A percentile compares a stretch with the other conserved stretches of the same genome.
phyloP scores from a whole-genome alignment of 768 basidiomycete species.

The Rhizopogon salebrosus region DNA sequence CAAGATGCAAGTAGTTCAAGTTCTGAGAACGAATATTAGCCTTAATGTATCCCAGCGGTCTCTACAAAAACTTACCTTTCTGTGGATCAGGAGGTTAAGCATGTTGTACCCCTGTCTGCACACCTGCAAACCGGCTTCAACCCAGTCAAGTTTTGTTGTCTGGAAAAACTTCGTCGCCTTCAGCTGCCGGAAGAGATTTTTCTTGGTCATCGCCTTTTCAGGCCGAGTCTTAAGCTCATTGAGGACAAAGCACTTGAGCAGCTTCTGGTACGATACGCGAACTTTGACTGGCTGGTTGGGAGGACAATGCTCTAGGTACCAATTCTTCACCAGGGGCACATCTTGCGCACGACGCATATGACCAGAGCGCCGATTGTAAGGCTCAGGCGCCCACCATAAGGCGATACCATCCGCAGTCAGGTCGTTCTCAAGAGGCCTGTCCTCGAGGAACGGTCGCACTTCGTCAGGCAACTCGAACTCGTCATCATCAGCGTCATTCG shows the following conservation, averaged over 20 bases:
- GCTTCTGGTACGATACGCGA: constrained; percentile 97
- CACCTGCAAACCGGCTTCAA: constrained; percentile 97
- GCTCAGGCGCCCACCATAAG: constrained; percentile 97
- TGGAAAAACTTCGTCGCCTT: constrained; percentile 99
- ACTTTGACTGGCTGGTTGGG: constrained; percentile 96
- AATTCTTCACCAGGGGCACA: constrained; percentile 92
- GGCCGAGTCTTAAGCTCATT: constrained; percentile 87
- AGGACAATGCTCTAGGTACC: constrained; percentile 98
- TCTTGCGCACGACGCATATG: constrained; percentile 94
- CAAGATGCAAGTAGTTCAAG: constrained; percentile 88
- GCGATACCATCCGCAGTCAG: constrained; percentile 95
- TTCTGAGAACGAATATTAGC: constrained; percentile 42
- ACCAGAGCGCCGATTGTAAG: constrained; percentile 89
- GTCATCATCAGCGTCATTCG: constrained; percentile 79
- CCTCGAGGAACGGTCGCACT: constrained; percentile 74
- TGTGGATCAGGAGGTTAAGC: constrained; percentile 97
- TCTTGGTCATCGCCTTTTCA: constrained; percentile 97
- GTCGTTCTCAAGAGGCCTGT: constrained; percentile 80
- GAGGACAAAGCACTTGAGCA: constrained; percentile 91
- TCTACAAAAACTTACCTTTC: constrained; percentile 56
- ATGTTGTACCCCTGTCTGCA: constrained; percentile 99
- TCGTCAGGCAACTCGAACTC: constrained; percentile 81
- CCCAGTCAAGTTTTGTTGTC: constrained; percentile 96
- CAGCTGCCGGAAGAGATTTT: constrained; percentile 90
- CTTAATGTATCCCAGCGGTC: background rate